Base-by-base conservation (phyloP, 2,329 filamentous ascomycete genomes). In the Teratosphaeria gauchensis region DNA sequence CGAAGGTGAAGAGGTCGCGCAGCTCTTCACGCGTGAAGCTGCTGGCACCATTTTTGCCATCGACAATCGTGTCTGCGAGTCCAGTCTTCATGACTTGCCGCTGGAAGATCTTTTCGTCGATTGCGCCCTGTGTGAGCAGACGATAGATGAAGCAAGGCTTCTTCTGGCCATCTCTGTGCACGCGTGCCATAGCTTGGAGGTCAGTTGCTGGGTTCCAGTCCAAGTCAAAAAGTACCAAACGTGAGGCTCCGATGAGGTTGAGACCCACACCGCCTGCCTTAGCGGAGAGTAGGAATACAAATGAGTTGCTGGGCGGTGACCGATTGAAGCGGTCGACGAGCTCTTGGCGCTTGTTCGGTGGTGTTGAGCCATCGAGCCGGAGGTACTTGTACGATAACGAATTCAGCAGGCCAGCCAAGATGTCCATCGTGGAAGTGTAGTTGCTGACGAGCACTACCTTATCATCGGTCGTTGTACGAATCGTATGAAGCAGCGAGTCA, bases 191-290 rank as follows among this genome's bases (percentile, higher is more conserved):
- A 7, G 87, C 86, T 69, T 90, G 87, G 21, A 87, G 75, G 65
- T 90, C 87, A 0, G 84, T 87, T 0, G 85, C 84, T 1, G 87
- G 87, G 65, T 90, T 90, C 87, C 87, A 90, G 72, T 89, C 87
- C 8, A 87, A 82, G 64, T 90, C 87, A 65, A 88, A 89, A 1
- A 90, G 80, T 4, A 89, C 76, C 1, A 90, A 79, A 24, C 87
- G 81, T 33, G 84, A 87, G 4, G 86, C 87, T 9, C 87, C 87
- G 55, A 87, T 85, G 4, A 90, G 77, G 65, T 89, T 89, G 53
- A 90, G 76, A 1, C 87, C 87, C 0, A 83, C 80, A 3, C 87
- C 87, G 4, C 87, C 87, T 48, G 85, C 84, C 71, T 89, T 89
- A 1, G 87, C 86, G 16, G 86, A 89, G 0, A 90, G 80, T 3